Conservation (phyloP, 129 eudicot species). For the Flaveria robusta region DNA sequence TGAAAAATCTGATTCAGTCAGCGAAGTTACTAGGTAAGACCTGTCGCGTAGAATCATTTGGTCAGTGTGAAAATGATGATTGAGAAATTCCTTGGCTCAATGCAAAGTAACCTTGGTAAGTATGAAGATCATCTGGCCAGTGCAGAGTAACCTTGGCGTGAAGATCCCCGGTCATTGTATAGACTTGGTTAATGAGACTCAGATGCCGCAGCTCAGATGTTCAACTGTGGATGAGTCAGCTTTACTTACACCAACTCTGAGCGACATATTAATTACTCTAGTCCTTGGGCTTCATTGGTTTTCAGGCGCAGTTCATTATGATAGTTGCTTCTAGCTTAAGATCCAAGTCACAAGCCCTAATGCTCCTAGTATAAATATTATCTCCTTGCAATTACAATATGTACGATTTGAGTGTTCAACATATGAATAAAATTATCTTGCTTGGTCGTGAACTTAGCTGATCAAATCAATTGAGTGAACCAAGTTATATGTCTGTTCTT, state of each 20-base stretch:
- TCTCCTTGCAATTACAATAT: not conserved
- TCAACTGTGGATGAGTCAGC: not conserved
- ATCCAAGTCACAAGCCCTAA: not conserved
- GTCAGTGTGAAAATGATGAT: not conserved
- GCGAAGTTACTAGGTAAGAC: not conserved
- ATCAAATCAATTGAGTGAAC: not conserved
- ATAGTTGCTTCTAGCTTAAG: not conserved
- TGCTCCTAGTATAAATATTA: slow-evolving; percentile 1
- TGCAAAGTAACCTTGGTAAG: not conserved
- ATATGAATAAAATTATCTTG: not conserved
- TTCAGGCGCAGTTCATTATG: not conserved
- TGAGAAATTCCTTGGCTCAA: not conserved
- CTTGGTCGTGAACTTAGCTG: not conserved
- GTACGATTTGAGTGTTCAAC: not conserved
- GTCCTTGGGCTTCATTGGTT: not conserved
- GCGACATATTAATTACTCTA: not conserved
- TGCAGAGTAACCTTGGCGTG: not conserved
- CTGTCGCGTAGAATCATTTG: not conserved
- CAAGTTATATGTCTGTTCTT: not conserved
- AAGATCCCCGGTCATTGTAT: not conserved
- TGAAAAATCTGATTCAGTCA: not conserved
- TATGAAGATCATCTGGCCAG: not conserved
- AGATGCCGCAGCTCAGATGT: not conserved
- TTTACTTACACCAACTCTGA: not conserved
- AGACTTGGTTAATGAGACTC: not conserved